Base-by-base conservation (phyloP, 768 basidiomycete species). In the Leccinellum luteum region DNA sequence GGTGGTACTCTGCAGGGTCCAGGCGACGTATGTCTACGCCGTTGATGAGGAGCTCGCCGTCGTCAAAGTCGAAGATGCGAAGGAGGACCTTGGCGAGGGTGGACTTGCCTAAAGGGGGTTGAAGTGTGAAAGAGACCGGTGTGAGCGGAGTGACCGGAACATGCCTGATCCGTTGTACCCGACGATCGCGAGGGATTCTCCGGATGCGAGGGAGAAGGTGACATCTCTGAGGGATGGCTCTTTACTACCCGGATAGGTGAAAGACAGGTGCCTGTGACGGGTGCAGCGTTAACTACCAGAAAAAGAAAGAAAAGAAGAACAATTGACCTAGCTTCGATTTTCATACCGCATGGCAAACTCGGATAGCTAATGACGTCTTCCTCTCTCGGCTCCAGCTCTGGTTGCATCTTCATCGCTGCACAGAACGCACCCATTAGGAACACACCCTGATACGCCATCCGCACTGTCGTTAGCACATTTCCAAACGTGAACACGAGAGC, bases 391-490 rank as follows among this genome's bases (percentile, higher is more conserved):
- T 87, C 82, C 38, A 93, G 70, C 61, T 79, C 79, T 27, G 89
- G 89, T 61, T 83, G 81, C 59, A 92, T 73, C 61, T 81, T 79
- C 77, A 85, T 85, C 49, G 88, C 86, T 47, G 90, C 90, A 64
- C 83, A 85, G 67, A 92, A 94, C 7, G 92, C 91, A 49, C 87
- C 88, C 85, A 94, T 87, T 58, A 92, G 77, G 74, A 95, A 94
- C 51, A 94, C 80, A 31, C 85, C 84, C 70, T 95, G 92, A 64
- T 88, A 92, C n/a, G 85, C 84, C 85, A 87, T 85, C 56, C 82
- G 83, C 25, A 79, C 69, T 5, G 85, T 89, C 43, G 83, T 81
- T 30, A 86, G 67, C 60, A 93, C 68, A 64, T 82, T 83, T 52
- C 84, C 77, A 56, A 83, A 78, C 12, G 89, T 84, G 65, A 81